phyloP scores from a whole-genome alignment of 768 basidiomycete species.

The Leccinum boreale region DNA sequence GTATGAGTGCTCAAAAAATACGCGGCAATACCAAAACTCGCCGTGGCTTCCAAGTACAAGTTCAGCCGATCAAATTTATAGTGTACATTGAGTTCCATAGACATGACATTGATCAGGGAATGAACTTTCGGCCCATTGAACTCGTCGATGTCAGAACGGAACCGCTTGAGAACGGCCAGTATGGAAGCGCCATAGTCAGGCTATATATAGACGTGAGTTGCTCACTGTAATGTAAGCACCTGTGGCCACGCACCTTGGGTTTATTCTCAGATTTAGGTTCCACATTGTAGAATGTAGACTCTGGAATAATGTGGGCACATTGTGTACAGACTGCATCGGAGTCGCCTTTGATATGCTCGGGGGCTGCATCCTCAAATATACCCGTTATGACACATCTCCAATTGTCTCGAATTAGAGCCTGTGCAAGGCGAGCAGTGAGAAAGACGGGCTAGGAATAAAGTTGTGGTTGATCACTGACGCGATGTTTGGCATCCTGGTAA shows the following conservation, averaged over 20 bases:
- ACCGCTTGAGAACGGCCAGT: neutral
- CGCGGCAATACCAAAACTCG: neutral
- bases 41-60: constrained; percentile 10
- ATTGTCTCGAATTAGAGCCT: constrained; percentile 37
- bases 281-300: constrained; percentile 2
- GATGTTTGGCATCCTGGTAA: constrained; percentile 2
- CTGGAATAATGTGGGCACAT: constrained; percentile 4
- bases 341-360: neutral
- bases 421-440: neutral
- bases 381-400: constrained; percentile 34
- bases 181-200: neutral
- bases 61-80: neutral
- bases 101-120: constrained; percentile 6
- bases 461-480: neutral
- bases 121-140: constrained; percentile 1
- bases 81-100: neutral
- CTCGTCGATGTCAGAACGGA: neutral
- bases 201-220: neutral
- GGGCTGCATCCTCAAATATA: constrained; percentile 14
- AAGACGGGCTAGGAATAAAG: neutral
- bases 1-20: neutral
- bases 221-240: neutral
- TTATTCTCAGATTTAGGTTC: neutral
- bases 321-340: neutral
- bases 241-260: neutral